Percentiles rank a stretch among this genome's conserved stretches.
Conservation (phyloP, 148 eudicot genomes). For the Diospyros kaki region DNA sequence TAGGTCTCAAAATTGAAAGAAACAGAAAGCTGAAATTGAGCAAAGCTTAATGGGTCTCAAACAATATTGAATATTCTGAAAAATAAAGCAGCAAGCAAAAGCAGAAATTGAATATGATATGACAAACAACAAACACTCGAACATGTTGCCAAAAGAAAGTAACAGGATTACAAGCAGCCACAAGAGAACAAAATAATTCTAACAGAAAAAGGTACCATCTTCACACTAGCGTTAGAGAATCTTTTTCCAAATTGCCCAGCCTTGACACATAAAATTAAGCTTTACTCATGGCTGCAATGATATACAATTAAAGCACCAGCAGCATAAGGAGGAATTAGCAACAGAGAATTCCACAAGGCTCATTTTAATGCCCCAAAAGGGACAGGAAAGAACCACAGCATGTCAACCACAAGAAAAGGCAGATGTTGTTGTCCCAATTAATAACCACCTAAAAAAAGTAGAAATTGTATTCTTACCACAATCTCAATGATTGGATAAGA, state of each 20-base stretch:
- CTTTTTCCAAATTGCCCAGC: background rate
- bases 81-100: too few species aligned
- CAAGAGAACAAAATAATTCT: too few species aligned
- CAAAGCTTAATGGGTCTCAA: too few species aligned
- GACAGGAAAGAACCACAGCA: background rate
- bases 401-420: background rate
- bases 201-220: background rate
- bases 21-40: too few species aligned
- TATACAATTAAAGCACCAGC: constrained; percentile 2
- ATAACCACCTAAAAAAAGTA: background rate
- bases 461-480: background rate
- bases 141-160: too few species aligned
- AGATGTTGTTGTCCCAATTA: background rate
- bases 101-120: too few species aligned
- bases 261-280: background rate
- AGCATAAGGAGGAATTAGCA: background rate
- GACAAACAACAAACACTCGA: too few species aligned
- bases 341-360: background rate
- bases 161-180: too few species aligned
- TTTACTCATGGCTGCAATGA: background rate
- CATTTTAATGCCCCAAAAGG: background rate
- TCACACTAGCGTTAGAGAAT: background rate
- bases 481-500: constrained; percentile 1
- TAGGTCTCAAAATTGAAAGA: too few species aligned
- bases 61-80: too few species aligned